Evolutionary conservation across 371 early-diverging fungal species (phyloP), one percentile per base, ranked within the genome.

Genomic region (Mucor velutinosus): DNA sequence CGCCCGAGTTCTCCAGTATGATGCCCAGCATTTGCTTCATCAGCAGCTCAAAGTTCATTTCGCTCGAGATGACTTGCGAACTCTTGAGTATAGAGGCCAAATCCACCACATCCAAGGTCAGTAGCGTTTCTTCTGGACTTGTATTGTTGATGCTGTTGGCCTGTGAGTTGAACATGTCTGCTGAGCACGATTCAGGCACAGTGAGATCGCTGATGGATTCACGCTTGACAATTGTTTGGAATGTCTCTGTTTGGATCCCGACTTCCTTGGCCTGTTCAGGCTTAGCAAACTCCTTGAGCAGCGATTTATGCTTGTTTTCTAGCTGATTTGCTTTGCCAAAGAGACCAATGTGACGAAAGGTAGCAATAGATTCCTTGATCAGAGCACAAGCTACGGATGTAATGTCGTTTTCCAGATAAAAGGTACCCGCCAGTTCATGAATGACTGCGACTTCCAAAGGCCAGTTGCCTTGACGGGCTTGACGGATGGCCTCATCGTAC

Each of bases 11-110:
- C 60, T 84, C 84, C 41, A 84, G 49, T 29, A 84, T 79, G 33
- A 84, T 83, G 21, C 70, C 78, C n/a, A 84, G 61, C 81, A 84
- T 80, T 53, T 84, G 81, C 39, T 81, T 78, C 78, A 84, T 72
- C 19, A 84, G 37, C 10, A 81, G 51, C n/a, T 84, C 81, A 66
- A 81, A 84, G 39, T 84, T 84, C 84, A 84, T 81, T 57, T 84
- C 84, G 33, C 84, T 84, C 6, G 84, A 84, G 21, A 84, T 81
- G 14, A 84, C 76, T 35, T 84, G 84, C 3, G 78, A 77, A 43
- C 84, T 84, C 65, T 84, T 84, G 35, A 84, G 65, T 25, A 84
- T 83, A 0, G 84, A 80, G 3, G 79, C 81, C 29, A 84, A 59
- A 64, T 84, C 81, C 6, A 80, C 81, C 4, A 84, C 76, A 37